These are phyloP conservation scores for Exophiala phaeomuriformis DNA, from an alignment of 2,329 filamentous ascomycete genomes.

Conservation along the genomic window DNA sequence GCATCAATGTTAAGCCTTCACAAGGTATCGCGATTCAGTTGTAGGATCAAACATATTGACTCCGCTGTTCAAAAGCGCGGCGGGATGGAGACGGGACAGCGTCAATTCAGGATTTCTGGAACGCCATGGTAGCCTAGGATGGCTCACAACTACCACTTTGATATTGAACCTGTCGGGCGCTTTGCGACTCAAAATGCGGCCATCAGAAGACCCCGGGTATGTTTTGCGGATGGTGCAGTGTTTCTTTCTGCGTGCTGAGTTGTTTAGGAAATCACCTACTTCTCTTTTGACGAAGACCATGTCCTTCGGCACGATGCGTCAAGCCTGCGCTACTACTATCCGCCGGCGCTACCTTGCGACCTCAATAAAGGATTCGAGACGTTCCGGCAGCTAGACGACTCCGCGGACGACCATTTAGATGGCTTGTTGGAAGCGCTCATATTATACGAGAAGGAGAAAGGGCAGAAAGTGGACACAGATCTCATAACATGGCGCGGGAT, in stretches of 20 bases:
- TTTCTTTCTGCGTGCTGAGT: conserved; percentile 1
- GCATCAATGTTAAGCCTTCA: too few species aligned
- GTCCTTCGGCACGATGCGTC: conserved; percentile 67
- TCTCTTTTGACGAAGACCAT: conserved; percentile 86
- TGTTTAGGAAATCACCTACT: conserved; percentile 79
- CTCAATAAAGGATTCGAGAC: conserved; percentile 72
- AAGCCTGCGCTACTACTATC: conserved; percentile 82
- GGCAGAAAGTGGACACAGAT: conserved; percentile 63
- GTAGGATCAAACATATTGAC: too few species aligned
- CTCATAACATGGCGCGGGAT: conserved; percentile 93
- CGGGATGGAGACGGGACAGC: not conserved
- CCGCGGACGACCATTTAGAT: conserved; percentile 78
- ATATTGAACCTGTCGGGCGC: conserved; percentile 61
- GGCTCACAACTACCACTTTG: conserved; percentile 41
- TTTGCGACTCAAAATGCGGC: conserved; percentile 62
- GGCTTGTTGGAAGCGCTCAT: conserved; percentile 70
- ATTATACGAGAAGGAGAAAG: conserved; percentile 61
- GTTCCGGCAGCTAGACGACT: conserved; percentile 77
- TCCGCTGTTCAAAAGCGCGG: too few species aligned
- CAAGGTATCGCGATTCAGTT: too few species aligned
- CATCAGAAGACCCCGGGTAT: conserved; percentile 67
- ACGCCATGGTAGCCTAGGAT: conserved; percentile 3
- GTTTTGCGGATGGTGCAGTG: conserved; percentile 16
- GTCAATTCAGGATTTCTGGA: not conserved
- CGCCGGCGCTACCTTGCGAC: conserved; percentile 62